A percentile compares a stretch with the other conserved stretches of the same genome.
Conservation (phyloP, 2,329 filamentous ascomycete species). For the Pseudocercospora musae region DNA sequence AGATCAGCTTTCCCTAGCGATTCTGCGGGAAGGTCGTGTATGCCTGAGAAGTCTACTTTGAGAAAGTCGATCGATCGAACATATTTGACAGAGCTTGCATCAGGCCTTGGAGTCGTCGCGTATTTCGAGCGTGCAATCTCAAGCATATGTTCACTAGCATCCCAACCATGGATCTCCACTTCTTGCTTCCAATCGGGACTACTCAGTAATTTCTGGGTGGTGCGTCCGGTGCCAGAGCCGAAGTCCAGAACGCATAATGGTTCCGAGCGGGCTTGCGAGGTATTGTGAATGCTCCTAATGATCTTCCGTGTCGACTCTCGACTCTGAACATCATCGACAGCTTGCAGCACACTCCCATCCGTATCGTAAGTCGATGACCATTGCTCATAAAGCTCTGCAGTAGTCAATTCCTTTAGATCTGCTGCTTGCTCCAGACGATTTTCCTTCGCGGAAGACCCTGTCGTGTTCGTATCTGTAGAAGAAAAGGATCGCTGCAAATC, state of each 20-base stretch:
- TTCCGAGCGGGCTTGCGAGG: conserved; percentile 12
- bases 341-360: conserved; percentile 65
- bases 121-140: conserved; percentile 34
- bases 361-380: conserved; percentile 60
- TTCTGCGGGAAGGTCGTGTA: conserved; percentile 11
- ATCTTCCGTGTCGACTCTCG: conserved; percentile 45
- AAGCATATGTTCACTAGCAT: conserved; percentile 38
- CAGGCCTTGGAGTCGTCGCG: not conserved
- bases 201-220: conserved; percentile 53
- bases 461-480: conserved; percentile 18
- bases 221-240: conserved; percentile 64
- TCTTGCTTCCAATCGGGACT: conserved; percentile 29
- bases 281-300: conserved; percentile 1
- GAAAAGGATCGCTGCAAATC: conserved; percentile 17
- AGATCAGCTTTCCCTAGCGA: conserved; percentile 5
- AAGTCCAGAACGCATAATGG: conserved; percentile 54
- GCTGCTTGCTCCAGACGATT: conserved; percentile 2
- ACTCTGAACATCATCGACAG: conserved; percentile 59
- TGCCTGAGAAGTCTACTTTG: conserved; percentile 5
- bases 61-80: conserved; percentile 1
- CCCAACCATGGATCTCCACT: conserved; percentile 30
- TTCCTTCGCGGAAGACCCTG: conserved; percentile 8
- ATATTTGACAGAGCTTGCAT: not conserved
- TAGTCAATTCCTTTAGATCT: conserved; percentile 27
- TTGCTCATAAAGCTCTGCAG: conserved; percentile 47